phyloP scores from a whole-genome alignment of 139 green algal species.

The Tetradesmus obliquus region DNA sequence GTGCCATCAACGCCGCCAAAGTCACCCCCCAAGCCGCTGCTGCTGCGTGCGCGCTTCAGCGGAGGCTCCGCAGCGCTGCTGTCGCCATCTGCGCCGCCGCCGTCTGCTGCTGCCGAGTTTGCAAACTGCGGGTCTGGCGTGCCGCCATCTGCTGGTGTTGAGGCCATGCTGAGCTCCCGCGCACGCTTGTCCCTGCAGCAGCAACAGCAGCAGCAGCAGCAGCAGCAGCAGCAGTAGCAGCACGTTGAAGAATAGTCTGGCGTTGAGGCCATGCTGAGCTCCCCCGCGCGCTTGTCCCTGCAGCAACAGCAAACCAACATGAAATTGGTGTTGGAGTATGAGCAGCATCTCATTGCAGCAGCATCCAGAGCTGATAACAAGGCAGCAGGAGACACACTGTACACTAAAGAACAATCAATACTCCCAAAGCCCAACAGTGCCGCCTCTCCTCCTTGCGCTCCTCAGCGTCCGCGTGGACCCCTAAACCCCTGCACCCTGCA shows the following conservation, averaged over 20 bases:
- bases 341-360: too few species aligned
- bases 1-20: background rate
- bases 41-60: background rate
- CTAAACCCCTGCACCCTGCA: too few species aligned
- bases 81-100: background rate
- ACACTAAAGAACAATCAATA: too few species aligned
- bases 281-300: too few species aligned
- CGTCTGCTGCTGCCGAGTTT: background rate
- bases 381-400: background rate
- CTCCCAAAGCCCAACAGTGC: too few species aligned
- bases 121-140: slow-evolving; percentile 15
- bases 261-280: too few species aligned
- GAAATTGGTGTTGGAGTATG: too few species aligned
- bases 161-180: slow-evolving; percentile 4
- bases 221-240: too few species aligned
- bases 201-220: background rate
- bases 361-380: too few species aligned
- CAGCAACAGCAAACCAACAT: too few species aligned
- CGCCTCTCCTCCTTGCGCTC: slow-evolving; percentile 53
- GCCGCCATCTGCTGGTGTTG: background rate
- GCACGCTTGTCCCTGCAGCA: slow-evolving; percentile 20
- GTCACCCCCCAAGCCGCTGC: background rate
- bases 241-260: too few species aligned
- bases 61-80: slow-evolving; percentile 23
- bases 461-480: slow-evolving; percentile 59